Percentiles rank a stretch among this genome's conserved stretches.
These are phyloP conservation scores for Nephromyces sp. DNA, from an alignment of 169 alveolate species.

Conservation along the genomic window DNA sequence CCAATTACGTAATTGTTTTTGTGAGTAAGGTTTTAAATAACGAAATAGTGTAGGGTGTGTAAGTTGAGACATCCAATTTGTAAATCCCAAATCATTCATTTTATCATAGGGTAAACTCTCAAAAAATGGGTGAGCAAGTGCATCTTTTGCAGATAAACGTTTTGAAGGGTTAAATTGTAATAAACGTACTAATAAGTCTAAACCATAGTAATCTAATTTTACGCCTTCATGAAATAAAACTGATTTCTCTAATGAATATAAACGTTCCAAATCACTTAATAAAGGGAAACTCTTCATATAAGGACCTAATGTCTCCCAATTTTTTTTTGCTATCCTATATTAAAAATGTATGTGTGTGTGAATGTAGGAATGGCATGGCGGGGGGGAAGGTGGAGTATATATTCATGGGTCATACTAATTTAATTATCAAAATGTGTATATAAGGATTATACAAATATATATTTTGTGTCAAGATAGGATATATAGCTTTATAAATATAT, in stretches of 20 bases:
- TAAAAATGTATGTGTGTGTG: too few species aligned
- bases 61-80: neutral
- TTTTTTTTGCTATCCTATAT: too few species aligned
- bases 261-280: neutral
- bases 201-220: neutral
- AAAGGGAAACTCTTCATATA: neutral
- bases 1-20: neutral
- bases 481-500: neutral
- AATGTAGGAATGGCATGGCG: too few species aligned
- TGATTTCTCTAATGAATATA: neutral
- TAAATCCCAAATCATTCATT: slow-evolving; percentile 12
- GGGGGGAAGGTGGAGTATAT: too few species aligned
- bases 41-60: neutral
- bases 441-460: neutral
- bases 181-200: neutral
- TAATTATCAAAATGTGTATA: too few species aligned
- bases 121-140: slow-evolving; percentile 21
- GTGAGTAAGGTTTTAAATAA: neutral
- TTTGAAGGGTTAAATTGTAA: slow-evolving; percentile 4
- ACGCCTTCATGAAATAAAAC: neutral
- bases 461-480: neutral
- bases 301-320: neutral
- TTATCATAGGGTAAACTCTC: slow-evolving; percentile 1
- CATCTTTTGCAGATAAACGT: slow-evolving; percentile 14
- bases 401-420: too few species aligned